These are phyloP conservation scores for Capronia coronata DNA, from an alignment of 2,329 filamentous ascomycete species.

Conservation along the genomic window DNA sequence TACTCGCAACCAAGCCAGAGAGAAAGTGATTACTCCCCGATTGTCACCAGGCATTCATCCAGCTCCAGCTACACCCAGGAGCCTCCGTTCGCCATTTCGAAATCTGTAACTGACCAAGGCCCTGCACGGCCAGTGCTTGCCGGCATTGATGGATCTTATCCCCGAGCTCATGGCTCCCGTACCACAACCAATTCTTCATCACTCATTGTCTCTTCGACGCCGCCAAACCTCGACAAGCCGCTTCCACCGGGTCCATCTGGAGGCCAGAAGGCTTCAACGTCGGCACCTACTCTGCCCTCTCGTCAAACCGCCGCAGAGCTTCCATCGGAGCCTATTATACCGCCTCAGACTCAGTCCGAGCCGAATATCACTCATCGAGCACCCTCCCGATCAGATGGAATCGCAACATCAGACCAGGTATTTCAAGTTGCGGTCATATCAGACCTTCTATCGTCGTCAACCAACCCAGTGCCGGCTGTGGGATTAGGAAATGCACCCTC, in stretches of 20 bases:
- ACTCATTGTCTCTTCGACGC: conserved; percentile 5
- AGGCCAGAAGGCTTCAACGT: conserved; percentile 10
- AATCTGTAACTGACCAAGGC: background rate
- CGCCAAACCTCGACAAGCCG: conserved; percentile 21
- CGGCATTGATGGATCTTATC: background rate
- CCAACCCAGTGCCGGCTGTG: conserved; percentile 8
- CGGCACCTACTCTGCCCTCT: conserved; percentile 15
- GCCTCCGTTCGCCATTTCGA: conserved; percentile 6
- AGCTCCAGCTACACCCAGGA: conserved; percentile 23
- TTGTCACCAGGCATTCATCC: conserved; percentile 25
- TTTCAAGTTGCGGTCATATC: conserved; percentile 6
- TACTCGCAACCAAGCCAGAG: conserved; percentile 21
- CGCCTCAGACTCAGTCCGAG: background rate
- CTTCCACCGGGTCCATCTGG: conserved; percentile 19
- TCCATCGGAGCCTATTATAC: conserved; percentile 1
- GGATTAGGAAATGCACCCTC: conserved; percentile 3
- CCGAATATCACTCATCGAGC: background rate
- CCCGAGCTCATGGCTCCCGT: conserved; percentile 1
- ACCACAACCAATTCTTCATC: conserved; percentile 5
- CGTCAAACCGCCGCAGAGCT: conserved; percentile 7
- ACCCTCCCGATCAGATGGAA: conserved; percentile 5
- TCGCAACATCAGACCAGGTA: conserved; percentile 2
- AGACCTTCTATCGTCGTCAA: conserved; percentile 12
- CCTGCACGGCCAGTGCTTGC: background rate
- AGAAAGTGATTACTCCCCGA: conserved; percentile 19